Conservation (phyloP, 176 grass and related monocot species). For the Saccharum officinarum region DNA sequence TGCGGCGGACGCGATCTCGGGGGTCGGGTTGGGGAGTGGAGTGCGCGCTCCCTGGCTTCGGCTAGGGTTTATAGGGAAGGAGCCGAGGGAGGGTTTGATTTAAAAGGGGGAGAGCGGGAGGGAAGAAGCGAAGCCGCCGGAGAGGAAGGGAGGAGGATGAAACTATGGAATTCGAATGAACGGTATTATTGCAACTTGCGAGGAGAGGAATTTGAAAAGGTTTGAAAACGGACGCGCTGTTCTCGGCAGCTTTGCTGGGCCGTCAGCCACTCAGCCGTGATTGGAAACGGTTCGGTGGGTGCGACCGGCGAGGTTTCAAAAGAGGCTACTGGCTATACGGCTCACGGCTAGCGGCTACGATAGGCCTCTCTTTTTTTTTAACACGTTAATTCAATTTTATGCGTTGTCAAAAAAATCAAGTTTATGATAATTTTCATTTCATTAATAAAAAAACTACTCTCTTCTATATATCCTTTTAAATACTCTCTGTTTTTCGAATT, state of each 20-base stretch:
- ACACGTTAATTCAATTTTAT: no score
- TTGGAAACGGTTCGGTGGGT: no score
- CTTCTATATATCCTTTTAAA: no score
- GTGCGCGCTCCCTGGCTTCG: not conserved
- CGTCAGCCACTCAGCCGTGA: no score
- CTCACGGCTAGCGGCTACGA: no score
- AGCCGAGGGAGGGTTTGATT: not conserved
- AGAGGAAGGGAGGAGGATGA: not conserved
- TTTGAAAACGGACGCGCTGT: constrained; percentile 30
- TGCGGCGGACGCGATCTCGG: not conserved
- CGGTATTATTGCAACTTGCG: not conserved
- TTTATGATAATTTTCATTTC: no score
- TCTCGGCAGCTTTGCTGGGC: constrained; percentile 36
- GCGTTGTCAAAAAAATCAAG: no score
- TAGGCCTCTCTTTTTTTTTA: no score
- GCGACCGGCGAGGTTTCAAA: no score
- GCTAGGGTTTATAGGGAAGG: constrained; percentile 39
- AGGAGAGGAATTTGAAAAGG: constrained; percentile 11
- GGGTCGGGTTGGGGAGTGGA: not conserved
- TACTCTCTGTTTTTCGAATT: no score
- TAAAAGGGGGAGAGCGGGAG: constrained; percentile 44
- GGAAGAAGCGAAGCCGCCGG: not conserved
- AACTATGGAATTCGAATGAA: not conserved
- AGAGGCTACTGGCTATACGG: no score
- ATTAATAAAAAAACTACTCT: no score